Percentiles rank a stretch among this genome's conserved stretches.
Evolutionary conservation across 192 early-diverging fungal genomes (phyloP).

Genomic region (Chytriomyces sp.): DNA sequence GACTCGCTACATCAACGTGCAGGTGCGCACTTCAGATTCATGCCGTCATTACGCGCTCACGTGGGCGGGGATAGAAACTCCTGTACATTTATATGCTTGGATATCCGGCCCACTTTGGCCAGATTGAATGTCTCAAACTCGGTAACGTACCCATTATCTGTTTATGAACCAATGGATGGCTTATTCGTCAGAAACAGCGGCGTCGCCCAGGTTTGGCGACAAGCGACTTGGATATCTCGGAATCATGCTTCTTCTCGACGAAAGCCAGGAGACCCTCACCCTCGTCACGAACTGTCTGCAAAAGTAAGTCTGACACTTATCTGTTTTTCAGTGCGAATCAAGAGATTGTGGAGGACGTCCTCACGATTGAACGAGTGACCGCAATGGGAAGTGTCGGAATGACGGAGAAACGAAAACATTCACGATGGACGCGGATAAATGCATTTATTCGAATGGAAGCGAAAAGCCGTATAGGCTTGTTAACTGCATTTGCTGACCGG

Average conservation of each 20-base stretch:
- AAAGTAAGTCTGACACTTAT: too few species aligned
- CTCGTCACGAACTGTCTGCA: slow-evolving; percentile 97
- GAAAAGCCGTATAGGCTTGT: neutral
- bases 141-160: too few species aligned
- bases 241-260: slow-evolving; percentile 95
- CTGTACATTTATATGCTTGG: slow-evolving; percentile 99
- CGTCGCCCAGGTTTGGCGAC: slow-evolving; percentile 90
- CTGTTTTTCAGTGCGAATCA: too few species aligned
- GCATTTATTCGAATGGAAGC: too few species aligned
- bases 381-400: too few species aligned
- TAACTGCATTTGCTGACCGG: neutral
- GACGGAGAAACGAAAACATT: too few species aligned
- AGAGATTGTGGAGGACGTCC: too few species aligned
- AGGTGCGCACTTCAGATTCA: neutral
- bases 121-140: slow-evolving; percentile 98
- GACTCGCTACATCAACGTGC: slow-evolving; percentile 85
- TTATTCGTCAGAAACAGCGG: slow-evolving; percentile 56
- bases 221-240: slow-evolving; percentile 97
- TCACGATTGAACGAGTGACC: too few species aligned
- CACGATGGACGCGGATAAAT: too few species aligned
- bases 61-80: slow-evolving; percentile 64
- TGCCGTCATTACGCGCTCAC: neutral
- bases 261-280: slow-evolving; percentile 96
- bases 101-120: slow-evolving; percentile 98
- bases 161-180: neutral